phyloP scores from a whole-genome alignment of 768 basidiomycete genomes.

The Dacryopinax spathularia region DNA sequence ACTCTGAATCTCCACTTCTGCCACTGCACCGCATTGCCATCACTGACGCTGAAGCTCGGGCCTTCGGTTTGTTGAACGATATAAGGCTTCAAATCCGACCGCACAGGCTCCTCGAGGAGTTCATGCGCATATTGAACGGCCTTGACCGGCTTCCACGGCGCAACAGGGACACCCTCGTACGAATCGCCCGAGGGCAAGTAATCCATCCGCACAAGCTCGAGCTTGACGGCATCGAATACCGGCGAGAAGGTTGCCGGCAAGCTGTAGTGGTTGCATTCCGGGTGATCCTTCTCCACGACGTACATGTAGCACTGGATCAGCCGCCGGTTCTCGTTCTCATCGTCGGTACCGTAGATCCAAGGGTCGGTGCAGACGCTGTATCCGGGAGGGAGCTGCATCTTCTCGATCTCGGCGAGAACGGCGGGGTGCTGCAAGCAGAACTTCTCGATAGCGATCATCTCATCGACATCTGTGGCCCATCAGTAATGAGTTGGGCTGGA shows the following conservation, averaged over 20 bases:
- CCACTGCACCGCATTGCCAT: slow-evolving; percentile 10
- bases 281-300: slow-evolving; percentile 1
- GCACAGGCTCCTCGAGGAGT: slow-evolving; percentile 7
- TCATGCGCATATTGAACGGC: slow-evolving; percentile 3
- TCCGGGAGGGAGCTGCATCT: slow-evolving; percentile 5
- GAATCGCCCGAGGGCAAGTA: background rate
- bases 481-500: background rate
- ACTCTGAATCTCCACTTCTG: slow-evolving; percentile 15
- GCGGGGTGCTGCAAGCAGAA: slow-evolving; percentile 5
- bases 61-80: slow-evolving; percentile 9
- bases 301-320: slow-evolving; percentile 6
- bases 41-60: slow-evolving; percentile 6
- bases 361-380: slow-evolving; percentile 9
- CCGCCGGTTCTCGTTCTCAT: background rate
- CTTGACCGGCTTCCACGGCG: background rate
- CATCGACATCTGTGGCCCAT: background rate
- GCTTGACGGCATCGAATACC: background rate
- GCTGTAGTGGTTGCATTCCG: slow-evolving; percentile 6
- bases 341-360: slow-evolving; percentile 8
- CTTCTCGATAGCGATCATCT: background rate
- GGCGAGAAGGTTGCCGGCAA: background rate
- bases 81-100: slow-evolving; percentile 7
- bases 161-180: background rate
- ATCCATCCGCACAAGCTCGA: background rate
- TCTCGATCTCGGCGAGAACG: background rate